Percentiles rank a stretch among this genome's conserved stretches.
Conservation (phyloP, 2,329 filamentous ascomycete species). For the Claviceps purpurea region DNA sequence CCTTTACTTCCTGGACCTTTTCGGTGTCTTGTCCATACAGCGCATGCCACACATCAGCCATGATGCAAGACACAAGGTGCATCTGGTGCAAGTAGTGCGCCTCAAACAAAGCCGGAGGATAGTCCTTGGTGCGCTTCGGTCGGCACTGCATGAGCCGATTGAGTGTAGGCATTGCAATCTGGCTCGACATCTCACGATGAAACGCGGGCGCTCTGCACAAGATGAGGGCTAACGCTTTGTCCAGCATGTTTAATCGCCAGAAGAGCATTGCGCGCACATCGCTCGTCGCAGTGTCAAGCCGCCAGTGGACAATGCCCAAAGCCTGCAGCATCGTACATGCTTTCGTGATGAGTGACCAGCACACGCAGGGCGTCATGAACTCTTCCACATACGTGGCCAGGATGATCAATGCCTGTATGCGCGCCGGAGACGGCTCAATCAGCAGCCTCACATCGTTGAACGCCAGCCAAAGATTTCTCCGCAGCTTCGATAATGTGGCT, state of each 20-base stretch:
- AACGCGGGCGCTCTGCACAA: neutral
- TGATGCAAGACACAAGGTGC: constrained; percentile 1
- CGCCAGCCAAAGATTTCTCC: constrained; percentile 2
- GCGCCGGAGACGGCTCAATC: neutral
- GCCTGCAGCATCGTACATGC: constrained; percentile 4
- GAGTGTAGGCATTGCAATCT: neutral
- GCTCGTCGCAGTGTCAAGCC: neutral
- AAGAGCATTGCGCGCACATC: constrained; percentile 1
- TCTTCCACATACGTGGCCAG: constrained; percentile 2
- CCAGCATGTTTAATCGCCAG: constrained; percentile 3
- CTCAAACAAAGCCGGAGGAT: neutral
- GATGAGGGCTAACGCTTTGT: constrained; percentile 1
- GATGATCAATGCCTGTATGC: constrained; percentile 2
- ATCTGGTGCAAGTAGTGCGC: constrained; percentile 2
- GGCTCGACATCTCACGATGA: neutral
- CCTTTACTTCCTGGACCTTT: neutral
- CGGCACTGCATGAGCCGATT: neutral
- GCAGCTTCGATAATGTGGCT: neutral
- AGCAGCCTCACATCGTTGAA: constrained; percentile 4
- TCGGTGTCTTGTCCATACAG: constrained; percentile 1
- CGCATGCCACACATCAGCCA: constrained; percentile 2
- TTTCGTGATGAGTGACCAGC: constrained; percentile 2
- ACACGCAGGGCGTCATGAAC: constrained; percentile 2
- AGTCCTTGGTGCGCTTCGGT: neutral
- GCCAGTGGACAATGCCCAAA: constrained; percentile 1